These are phyloP conservation scores for Tetradesmus obliquus DNA, from an alignment of 139 green algal genomes.

Conservation along the genomic window DNA sequence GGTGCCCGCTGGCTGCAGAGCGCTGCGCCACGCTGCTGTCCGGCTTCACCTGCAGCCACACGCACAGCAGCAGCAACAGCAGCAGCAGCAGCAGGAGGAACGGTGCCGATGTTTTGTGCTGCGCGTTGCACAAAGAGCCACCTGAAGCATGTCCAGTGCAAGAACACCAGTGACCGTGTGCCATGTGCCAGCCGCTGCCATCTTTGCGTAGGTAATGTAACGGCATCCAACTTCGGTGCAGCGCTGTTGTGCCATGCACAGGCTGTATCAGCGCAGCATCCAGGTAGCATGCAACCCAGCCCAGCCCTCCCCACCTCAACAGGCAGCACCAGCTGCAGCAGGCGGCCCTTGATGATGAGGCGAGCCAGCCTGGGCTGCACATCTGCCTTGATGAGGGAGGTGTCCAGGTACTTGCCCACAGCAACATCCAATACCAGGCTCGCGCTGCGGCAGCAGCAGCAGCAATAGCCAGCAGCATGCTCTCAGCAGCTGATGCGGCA, in stretches of 20 bases:
- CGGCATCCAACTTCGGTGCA: background rate
- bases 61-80: background rate
- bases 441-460: background rate
- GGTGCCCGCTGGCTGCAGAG: conserved; percentile 67
- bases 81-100: background rate
- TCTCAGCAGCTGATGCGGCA: background rate
- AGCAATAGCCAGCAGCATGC: background rate
- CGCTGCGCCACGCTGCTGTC: conserved; percentile 75
- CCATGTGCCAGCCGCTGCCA: background rate
- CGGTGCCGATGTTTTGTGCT: background rate
- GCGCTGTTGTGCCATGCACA: background rate
- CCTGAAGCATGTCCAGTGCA: background rate
- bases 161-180: background rate
- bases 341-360: conserved; percentile 87
- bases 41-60: conserved; percentile 57
- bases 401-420: conserved; percentile 86
- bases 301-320: conserved; percentile 71
- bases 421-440: conserved; percentile 80
- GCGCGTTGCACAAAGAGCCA: background rate
- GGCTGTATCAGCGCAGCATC: background rate
- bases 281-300: background rate
- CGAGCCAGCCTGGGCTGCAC: conserved; percentile 81
- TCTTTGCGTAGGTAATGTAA: background rate
- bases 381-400: conserved; percentile 84
- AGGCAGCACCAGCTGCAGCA: conserved; percentile 88